Evolutionary conservation across 257 asterid species (phyloP).

Genomic region (Solanum piurae): DNA sequence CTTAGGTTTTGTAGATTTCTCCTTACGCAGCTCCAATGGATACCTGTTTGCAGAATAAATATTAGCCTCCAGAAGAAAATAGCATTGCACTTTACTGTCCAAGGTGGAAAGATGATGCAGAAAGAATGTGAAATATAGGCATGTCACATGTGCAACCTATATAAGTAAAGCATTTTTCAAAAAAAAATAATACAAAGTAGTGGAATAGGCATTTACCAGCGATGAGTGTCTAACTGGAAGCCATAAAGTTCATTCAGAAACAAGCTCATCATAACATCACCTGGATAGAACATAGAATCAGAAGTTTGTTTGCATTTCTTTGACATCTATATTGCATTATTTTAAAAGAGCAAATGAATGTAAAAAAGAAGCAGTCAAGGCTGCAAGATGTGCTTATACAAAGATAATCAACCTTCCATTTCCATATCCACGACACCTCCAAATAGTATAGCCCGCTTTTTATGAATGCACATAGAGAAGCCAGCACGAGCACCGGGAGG

Average conservation of each 20-base stretch:
- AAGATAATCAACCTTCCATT: conserved; percentile 53
- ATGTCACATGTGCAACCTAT: not conserved
- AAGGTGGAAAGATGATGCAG: not conserved
- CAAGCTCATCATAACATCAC: conserved; percentile 95
- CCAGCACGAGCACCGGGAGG: conserved; percentile 99
- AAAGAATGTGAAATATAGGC: not conserved
- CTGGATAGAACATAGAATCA: conserved; percentile 23
- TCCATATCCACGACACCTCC: conserved; percentile 99
- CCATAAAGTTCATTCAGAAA: conserved; percentile 95
- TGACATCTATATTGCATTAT: not conserved
- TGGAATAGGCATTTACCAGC: conserved; percentile 50
- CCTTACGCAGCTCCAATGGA: conserved; percentile 92
- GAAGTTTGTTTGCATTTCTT: not conserved
- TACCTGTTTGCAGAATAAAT: conserved; percentile 39
- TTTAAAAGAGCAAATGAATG: not conserved
- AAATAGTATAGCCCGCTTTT: conserved; percentile 86
- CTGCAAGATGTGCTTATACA: not conserved
- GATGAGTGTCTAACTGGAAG: conserved; percentile 85
- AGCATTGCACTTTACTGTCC: not conserved
- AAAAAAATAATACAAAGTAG: not conserved
- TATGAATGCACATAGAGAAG: conserved; percentile 86
- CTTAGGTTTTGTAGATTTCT: conserved; percentile 78
- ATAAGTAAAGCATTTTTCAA: not conserved
- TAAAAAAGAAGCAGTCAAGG: not conserved
- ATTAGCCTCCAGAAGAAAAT: not conserved